Percentiles rank a stretch among this genome's conserved stretches.
phyloP scores from a whole-genome alignment of 208 protist species.

The Acanthamoeba sp. region DNA sequence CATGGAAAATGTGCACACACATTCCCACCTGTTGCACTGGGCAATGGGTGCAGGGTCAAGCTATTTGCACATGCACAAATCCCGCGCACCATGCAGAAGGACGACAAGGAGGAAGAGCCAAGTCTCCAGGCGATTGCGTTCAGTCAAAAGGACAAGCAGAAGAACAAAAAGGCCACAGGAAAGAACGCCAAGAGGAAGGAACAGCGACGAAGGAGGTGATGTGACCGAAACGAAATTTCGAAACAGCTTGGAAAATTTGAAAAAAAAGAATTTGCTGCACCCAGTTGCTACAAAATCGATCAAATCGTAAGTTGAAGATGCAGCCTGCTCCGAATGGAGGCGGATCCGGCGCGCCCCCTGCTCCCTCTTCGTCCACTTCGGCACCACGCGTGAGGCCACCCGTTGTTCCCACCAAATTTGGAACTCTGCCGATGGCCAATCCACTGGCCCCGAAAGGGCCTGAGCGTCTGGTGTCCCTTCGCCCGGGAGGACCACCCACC shows the following conservation, averaged over 20 bases:
- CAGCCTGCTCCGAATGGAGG: no score
- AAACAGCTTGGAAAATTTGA: no score
- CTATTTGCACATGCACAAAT: no score
- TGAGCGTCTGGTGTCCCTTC: constrained; percentile 20
- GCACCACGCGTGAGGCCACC: no score
- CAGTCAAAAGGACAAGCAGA: neutral
- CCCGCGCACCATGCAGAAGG: no score
- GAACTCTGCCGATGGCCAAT: neutral
- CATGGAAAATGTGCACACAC: neutral
- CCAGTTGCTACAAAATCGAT: no score
- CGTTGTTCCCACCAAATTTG: neutral
- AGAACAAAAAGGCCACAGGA: neutral
- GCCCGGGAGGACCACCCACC: constrained; percentile 1
- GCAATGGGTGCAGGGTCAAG: neutral
- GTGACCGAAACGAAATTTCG: no score
- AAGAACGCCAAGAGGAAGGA: constrained; percentile 27
- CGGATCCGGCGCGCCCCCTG: no score
- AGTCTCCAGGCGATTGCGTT: neutral
- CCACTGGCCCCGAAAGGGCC: constrained; percentile 17
- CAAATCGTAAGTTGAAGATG: no score
- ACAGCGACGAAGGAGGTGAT: constrained; percentile 4
- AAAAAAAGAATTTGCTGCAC: no score
- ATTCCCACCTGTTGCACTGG: no score
- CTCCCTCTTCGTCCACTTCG: no score
- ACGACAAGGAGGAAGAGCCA: constrained; percentile 7